Evolutionary conservation across 148 eudicot species (phyloP).

Genomic region (Selenicereus undatus): DNA sequence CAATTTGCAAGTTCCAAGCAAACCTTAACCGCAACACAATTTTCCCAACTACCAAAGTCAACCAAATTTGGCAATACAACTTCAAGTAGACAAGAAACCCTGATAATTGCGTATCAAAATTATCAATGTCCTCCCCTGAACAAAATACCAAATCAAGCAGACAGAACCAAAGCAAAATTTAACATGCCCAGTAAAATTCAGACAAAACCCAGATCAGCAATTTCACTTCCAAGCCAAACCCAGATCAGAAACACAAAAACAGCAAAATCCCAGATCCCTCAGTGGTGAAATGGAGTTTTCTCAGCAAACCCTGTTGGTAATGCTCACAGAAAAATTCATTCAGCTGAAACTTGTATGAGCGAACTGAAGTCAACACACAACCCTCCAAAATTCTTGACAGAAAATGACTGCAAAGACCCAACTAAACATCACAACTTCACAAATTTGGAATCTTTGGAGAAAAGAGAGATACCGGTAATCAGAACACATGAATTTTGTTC

Average conservation of each 20-base stretch:
- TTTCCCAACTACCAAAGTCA: constrained; percentile 33
- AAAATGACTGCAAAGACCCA: constrained; percentile 5
- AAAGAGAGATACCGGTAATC: neutral
- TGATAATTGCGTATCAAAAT: constrained; percentile 12
- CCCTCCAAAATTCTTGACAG: neutral
- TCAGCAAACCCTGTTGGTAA: constrained; percentile 9
- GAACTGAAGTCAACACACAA: neutral
- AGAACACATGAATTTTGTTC: constrained; percentile 1
- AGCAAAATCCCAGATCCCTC: constrained; percentile 7
- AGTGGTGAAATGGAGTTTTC: neutral
- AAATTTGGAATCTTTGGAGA: neutral
- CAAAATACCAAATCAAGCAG: neutral
- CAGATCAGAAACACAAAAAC: neutral
- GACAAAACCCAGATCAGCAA: constrained; percentile 27
- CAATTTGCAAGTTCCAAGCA: constrained; percentile 14
- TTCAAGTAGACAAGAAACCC: neutral
- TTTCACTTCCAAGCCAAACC: constrained; percentile 1
- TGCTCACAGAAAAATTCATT: constrained; percentile 7
- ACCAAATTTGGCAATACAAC: constrained; percentile 6
- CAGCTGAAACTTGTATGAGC: neutral
- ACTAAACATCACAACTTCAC: neutral
- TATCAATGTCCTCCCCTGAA: neutral
- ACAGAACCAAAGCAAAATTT: neutral
- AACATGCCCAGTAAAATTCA: constrained; percentile 21
- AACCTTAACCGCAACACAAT: constrained; percentile 16